These are phyloP conservation scores for Russula lepida DNA, from an alignment of 768 basidiomycete genomes.

Conservation along the genomic window DNA sequence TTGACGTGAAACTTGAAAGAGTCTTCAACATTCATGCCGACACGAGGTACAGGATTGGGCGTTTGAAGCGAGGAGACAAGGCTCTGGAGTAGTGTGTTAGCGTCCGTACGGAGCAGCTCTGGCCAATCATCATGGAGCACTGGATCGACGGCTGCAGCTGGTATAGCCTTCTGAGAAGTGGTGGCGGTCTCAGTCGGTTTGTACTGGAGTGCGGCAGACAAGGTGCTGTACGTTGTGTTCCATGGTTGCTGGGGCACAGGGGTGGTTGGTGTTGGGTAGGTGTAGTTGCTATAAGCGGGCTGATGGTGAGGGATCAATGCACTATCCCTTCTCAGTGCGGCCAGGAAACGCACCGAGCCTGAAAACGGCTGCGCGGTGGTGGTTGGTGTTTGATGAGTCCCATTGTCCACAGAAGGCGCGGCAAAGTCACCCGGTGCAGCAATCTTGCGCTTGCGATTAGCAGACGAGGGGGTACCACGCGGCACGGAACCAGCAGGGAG, in stretches of 20 bases:
- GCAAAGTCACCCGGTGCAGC: constrained; percentile 29
- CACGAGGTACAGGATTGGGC: constrained; percentile 53
- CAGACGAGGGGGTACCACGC: constrained; percentile 31
- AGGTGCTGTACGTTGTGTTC: constrained; percentile 18
- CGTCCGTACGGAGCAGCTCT: constrained; percentile 46
- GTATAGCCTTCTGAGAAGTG: constrained; percentile 3
- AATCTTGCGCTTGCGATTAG: constrained; percentile 18
- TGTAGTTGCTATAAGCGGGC: constrained; percentile 14
- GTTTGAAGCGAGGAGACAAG: constrained; percentile 52
- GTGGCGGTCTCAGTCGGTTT: constrained; percentile 12
- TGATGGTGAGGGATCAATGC: background rate
- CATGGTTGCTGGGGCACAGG: constrained; percentile 13
- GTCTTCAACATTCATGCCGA: constrained; percentile 61
- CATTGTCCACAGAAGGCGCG: constrained; percentile 2
- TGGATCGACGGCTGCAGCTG: constrained; percentile 15
- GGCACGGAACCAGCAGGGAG: constrained; percentile 65
- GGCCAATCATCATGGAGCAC: constrained; percentile 58
- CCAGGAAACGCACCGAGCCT: constrained; percentile 13
- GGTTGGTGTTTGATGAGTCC: background rate
- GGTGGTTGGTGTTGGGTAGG: constrained; percentile 14
- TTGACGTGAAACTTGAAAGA: constrained; percentile 71
- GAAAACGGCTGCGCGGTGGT: constrained; percentile 12
- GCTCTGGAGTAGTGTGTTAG: constrained; percentile 47
- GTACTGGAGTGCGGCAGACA: constrained; percentile 20
- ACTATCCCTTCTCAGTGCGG: background rate